phyloP scores from a whole-genome alignment of 345 rosid species.

The Populus pruinosa region DNA sequence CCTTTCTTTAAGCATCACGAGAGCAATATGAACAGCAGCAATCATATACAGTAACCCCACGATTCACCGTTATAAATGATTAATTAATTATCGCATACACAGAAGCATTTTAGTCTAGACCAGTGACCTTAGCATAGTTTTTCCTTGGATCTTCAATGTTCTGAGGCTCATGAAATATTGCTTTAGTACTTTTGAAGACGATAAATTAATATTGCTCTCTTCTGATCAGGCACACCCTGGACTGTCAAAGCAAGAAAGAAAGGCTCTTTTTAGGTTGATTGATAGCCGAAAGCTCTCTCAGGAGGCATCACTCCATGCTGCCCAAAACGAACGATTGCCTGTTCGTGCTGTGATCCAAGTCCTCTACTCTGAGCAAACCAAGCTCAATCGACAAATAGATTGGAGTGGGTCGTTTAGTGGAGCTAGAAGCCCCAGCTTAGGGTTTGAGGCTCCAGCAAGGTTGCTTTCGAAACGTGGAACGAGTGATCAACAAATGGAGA shows the following conservation, averaged over 20 bases:
- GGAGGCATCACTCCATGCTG: constrained; percentile 80
- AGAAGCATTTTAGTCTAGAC: neutral
- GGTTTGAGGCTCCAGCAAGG: constrained; percentile 39
- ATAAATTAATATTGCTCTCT: neutral
- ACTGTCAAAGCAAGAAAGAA: constrained; percentile 70
- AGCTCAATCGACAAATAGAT: constrained; percentile 49
- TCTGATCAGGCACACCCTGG: constrained; percentile 61
- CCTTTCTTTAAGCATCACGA: neutral
- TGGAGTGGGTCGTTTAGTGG: constrained; percentile 67
- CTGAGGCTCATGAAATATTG: neutral
- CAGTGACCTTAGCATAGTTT: no score
- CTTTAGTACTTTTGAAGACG: neutral
- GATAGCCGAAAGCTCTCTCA: constrained; percentile 66
- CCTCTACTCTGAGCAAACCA: constrained; percentile 66
- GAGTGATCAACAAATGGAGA: constrained; percentile 55
- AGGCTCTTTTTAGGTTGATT: constrained; percentile 57
- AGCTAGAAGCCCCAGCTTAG: constrained; percentile 45
- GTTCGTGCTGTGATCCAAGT: constrained; percentile 80
- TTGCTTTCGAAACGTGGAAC: constrained; percentile 70
- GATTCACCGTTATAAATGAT: neutral
- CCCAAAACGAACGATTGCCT: constrained; percentile 79
- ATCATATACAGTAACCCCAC: neutral
- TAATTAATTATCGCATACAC: neutral
- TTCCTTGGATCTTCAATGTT: no score
- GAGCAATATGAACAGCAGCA: neutral